Conservation (phyloP, 176 grass and related monocot species). For the Tuctoria greenei region DNA sequence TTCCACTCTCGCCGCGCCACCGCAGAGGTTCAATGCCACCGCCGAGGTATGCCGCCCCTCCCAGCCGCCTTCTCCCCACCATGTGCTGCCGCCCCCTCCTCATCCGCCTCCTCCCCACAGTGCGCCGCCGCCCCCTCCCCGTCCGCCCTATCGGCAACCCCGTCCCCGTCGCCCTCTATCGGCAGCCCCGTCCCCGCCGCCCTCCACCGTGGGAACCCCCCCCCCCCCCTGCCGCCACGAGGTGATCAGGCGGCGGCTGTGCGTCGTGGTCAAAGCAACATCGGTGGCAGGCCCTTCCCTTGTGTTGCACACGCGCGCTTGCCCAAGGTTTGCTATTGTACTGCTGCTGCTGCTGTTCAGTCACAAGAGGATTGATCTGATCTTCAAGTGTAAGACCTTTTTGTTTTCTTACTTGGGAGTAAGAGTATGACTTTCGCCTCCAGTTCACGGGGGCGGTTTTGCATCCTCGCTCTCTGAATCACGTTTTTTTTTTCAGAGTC, state of each 20-base stretch:
- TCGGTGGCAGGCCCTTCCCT: conserved; percentile 65
- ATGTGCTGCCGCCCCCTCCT: no score
- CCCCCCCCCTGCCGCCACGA: no score
- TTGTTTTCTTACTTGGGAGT: conserved; percentile 11
- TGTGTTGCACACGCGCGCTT: conserved; percentile 42
- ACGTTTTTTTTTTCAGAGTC: not conserved
- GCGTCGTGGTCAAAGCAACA: conserved; percentile 78
- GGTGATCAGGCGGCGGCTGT: conserved; percentile 46
- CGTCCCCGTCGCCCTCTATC: no score
- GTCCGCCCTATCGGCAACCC: no score
- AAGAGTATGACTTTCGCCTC: conserved; percentile 30
- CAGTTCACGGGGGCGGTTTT: not conserved
- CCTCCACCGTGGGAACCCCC: no score
- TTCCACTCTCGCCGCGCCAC: no score
- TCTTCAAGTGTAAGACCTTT: conserved; percentile 39
- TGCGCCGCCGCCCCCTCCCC: no score
- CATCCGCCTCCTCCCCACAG: no score
- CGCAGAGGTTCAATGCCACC: no score
- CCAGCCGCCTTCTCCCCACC: no score
- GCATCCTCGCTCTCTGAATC: not conserved
- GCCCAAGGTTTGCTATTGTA: conserved; percentile 29
- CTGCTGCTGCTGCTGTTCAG: conserved; percentile 21
- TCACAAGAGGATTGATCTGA: conserved; percentile 1
- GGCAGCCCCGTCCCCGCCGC: no score
- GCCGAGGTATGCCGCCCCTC: no score